Percentiles rank a stretch among this genome's conserved stretches.
Conservation (phyloP, 2,329 filamentous ascomycete genomes). For the Trichoderma sp. region DNA sequence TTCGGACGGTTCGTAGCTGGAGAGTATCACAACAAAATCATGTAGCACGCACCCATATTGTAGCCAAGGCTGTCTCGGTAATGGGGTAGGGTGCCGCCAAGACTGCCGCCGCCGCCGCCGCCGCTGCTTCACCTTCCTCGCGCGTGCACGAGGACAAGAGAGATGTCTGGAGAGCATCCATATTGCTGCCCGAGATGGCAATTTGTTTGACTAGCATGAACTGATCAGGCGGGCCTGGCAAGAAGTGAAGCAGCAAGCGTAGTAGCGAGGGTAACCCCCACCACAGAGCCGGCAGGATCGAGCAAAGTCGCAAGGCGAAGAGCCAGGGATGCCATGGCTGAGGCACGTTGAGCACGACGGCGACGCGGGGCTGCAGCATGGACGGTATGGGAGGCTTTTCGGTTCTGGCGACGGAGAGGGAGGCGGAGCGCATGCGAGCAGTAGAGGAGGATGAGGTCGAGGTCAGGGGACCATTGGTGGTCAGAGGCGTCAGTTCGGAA, state of each 20-base stretch:
- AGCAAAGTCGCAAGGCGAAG: slow-evolving; percentile 69
- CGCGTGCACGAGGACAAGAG: not conserved
- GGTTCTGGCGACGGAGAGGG: not conserved
- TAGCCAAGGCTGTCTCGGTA: slow-evolving; percentile 68
- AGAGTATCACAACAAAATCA: not conserved
- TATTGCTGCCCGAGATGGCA: slow-evolving; percentile 8
- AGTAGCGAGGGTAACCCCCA: slow-evolving; percentile 69
- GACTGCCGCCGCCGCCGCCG: not conserved
- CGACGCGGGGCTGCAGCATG: slow-evolving; percentile 71
- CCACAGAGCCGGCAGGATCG: slow-evolving; percentile 67
- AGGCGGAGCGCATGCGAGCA: not conserved
- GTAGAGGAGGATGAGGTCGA: not conserved
- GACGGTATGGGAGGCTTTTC: slow-evolving; percentile 31
- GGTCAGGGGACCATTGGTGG: not conserved
- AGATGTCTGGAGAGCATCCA: not conserved
- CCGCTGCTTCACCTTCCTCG: not conserved
- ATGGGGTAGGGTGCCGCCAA: slow-evolving; percentile 40
- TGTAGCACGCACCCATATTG: slow-evolving; percentile 63
- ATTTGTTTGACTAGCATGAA: slow-evolving; percentile 30
- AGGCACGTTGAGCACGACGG: slow-evolving; percentile 73
- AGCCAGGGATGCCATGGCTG: slow-evolving; percentile 71
- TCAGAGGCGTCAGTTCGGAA: not conserved
- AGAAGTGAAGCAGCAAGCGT: slow-evolving; percentile 64
- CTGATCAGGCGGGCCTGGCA: slow-evolving; percentile 39
- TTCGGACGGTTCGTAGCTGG: not conserved